Evolutionary conservation across 179 eudicot species (phyloP).

Genomic region (Carnegiea gigantea): DNA sequence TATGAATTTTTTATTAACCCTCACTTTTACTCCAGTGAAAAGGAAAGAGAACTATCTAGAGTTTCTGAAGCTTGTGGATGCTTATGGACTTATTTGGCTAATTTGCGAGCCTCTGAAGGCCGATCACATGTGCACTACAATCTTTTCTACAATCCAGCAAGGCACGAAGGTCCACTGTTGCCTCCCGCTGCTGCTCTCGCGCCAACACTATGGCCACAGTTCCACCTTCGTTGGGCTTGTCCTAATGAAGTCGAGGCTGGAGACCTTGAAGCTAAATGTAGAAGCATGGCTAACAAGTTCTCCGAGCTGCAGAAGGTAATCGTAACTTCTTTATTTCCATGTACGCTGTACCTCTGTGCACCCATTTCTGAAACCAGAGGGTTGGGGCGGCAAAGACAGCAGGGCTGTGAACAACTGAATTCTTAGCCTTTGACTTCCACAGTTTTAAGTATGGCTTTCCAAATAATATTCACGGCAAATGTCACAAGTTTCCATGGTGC

Average conservation of each 20-base stretch:
- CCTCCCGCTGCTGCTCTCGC: conserved; percentile 99
- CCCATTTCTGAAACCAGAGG: neutral
- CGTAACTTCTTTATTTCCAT: neutral
- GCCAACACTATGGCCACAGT: conserved; percentile 97
- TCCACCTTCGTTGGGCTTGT: conserved; percentile 96
- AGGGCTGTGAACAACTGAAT: neutral
- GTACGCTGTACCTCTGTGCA: neutral
- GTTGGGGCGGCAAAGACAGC: neutral
- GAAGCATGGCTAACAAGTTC: conserved; percentile 60
- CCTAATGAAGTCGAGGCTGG: conserved; percentile 82
- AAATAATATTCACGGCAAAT: too few relatives aligned
- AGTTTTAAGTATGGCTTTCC: too few relatives aligned
- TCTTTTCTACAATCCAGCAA: conserved; percentile 68
- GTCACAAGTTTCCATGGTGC: too few relatives aligned
- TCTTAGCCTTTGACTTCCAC: too few relatives aligned
- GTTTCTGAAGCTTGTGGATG: conserved; percentile 78
- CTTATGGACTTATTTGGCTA: conserved; percentile 80
- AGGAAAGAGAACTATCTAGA: conserved; percentile 74
- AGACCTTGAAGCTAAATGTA: conserved; percentile 75
- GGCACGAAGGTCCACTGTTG: conserved; percentile 64
- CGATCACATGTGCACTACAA: conserved; percentile 79
- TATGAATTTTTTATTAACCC: conserved; percentile 1
- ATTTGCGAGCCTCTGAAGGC: conserved; percentile 70
- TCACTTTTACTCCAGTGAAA: conserved; percentile 58
- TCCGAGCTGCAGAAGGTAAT: conserved; percentile 85